phyloP scores from a whole-genome alignment of 768 basidiomycete species.

The Roridomyces roridus region DNA sequence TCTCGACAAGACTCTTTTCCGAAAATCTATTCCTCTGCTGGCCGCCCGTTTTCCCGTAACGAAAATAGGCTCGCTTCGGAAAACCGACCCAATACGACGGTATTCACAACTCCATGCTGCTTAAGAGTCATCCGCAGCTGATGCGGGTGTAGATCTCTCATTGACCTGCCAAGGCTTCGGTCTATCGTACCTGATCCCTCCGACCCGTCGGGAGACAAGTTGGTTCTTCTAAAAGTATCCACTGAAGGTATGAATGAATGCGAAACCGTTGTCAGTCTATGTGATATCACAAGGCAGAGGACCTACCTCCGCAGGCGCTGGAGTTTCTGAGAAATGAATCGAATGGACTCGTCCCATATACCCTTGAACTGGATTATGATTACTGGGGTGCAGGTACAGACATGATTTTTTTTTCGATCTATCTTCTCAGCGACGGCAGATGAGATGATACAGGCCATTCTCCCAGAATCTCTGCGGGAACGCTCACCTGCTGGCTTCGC shows the following conservation, averaged over 20 bases:
- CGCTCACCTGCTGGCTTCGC: conserved; percentile 90
- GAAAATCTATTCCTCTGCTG: conserved; percentile 67
- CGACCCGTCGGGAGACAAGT: conserved; percentile 54
- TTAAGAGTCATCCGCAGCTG: neutral
- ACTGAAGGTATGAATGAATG: conserved; percentile 58
- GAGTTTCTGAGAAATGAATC: conserved; percentile 63
- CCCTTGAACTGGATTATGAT: conserved; percentile 76
- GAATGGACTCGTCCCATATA: conserved; percentile 61
- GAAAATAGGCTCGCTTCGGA: conserved; percentile 62
- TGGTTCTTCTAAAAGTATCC: conserved; percentile 71
- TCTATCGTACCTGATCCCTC: conserved; percentile 60
- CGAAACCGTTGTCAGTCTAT: neutral
- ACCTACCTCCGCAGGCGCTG: conserved; percentile 62
- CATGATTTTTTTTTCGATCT: neutral
- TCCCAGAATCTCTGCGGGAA: conserved; percentile 80
- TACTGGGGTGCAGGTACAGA: conserved; percentile 85
- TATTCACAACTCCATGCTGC: conserved; percentile 35
- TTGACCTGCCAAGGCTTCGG: conserved; percentile 73
- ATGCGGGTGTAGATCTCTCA: conserved; percentile 51
- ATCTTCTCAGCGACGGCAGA: conserved; percentile 49
- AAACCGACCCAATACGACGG: conserved; percentile 64
- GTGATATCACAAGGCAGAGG: conserved; percentile 60
- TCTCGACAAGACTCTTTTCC: conserved; percentile 72
- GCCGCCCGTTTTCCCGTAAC: conserved; percentile 67
- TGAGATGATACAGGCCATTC: conserved; percentile 80